A percentile compares a stretch with the other conserved stretches of the same genome.
These are phyloP conservation scores for Castanospermum australe DNA, from an alignment of 306 rosid species.

Conservation along the genomic window DNA sequence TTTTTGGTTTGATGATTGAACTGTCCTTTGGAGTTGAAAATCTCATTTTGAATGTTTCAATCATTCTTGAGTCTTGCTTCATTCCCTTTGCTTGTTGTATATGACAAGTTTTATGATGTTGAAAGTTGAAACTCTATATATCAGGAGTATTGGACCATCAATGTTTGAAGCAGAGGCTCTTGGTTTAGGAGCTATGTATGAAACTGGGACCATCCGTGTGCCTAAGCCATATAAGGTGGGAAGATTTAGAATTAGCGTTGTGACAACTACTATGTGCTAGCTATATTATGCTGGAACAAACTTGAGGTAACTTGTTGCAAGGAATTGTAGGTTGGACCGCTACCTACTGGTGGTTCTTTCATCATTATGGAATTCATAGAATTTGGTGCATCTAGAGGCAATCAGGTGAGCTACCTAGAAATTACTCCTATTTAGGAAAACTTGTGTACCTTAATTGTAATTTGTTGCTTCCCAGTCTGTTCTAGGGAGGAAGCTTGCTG, in stretches of 20 bases:
- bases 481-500: slow-evolving; percentile 87
- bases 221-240: slow-evolving; percentile 90
- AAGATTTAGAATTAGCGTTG: slow-evolving; percentile 11
- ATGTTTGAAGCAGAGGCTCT: slow-evolving; percentile 98
- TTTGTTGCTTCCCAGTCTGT: slow-evolving; percentile 58
- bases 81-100: neutral
- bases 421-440: slow-evolving; percentile 5
- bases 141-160: slow-evolving; percentile 88
- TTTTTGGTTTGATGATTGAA: neutral
- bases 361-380: slow-evolving; percentile 90
- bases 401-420: slow-evolving; percentile 62
- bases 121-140: slow-evolving; percentile 44
- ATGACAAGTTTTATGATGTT: slow-evolving; percentile 4
- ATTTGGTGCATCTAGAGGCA: slow-evolving; percentile 74
- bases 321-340: slow-evolving; percentile 74
- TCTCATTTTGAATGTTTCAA: neutral
- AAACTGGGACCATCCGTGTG: slow-evolving; percentile 69
- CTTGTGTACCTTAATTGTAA: slow-evolving; percentile 5
- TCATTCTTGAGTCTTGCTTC: neutral
- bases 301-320: slow-evolving; percentile 26
- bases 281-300: slow-evolving; percentile 8
- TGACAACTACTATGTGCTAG: neutral
- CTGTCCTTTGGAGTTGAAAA: neutral
- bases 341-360: slow-evolving; percentile 88
- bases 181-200: slow-evolving; percentile 89